Percentiles rank a stretch among this genome's conserved stretches.
These are phyloP conservation scores for Phytophthora citricola DNA, from an alignment of 352 stramenopile genomes.

Conservation along the genomic window DNA sequence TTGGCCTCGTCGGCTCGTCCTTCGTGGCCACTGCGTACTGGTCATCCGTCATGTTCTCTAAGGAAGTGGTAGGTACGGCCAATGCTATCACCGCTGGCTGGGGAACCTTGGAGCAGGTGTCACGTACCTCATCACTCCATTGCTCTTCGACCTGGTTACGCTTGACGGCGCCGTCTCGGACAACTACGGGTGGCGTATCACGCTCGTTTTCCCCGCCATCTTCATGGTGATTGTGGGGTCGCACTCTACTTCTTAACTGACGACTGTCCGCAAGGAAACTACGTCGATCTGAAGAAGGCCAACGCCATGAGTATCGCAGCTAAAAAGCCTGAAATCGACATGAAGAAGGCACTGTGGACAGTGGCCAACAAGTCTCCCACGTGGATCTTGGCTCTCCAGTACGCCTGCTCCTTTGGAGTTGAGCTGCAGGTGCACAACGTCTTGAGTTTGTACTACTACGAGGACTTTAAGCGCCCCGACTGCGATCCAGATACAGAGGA, in stretches of 20 bases:
- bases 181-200: conserved; percentile 90
- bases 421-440: conserved; percentile 96
- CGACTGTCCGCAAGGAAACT: conserved; percentile 32
- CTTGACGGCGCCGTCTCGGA: conserved; percentile 41
- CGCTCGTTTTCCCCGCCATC: conserved; percentile 85
- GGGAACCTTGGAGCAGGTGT: conserved; percentile 93
- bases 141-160: conserved; percentile 90
- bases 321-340: conserved; percentile 15
- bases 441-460: conserved; percentile 90
- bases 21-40: conserved; percentile 96
- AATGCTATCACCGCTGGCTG: conserved; percentile 93
- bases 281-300: conserved; percentile 14
- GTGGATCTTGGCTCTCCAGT: conserved; percentile 92
- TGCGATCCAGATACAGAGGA: conserved; percentile 40
- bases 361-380: conserved; percentile 68
- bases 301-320: conserved; percentile 30
- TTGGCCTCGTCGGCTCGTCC: conserved; percentile 91
- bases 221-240: conserved; percentile 75
- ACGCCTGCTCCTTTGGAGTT: conserved; percentile 94
- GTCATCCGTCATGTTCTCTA: conserved; percentile 94
- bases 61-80: conserved; percentile 93
- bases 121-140: conserved; percentile 85
- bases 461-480: conserved; percentile 77
- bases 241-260: conserved; percentile 31
- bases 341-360: conserved; percentile 44